phyloP scores from a whole-genome alignment of 768 basidiomycete species.

The Phylloporus scabripes region DNA sequence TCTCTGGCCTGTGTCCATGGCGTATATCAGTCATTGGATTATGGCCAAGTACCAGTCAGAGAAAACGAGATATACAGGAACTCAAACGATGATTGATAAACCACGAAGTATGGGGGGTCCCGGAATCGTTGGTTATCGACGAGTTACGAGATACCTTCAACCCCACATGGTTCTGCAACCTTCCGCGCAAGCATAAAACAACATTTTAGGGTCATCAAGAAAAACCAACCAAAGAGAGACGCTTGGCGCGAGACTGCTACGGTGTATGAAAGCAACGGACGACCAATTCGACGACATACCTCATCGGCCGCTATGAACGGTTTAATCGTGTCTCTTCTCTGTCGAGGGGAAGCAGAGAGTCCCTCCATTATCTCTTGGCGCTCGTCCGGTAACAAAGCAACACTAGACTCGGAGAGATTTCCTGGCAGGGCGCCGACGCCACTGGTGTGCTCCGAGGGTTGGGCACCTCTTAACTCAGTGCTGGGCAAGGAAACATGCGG shows the following conservation, averaged over 20 bases:
- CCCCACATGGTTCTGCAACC: no score
- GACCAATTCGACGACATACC: slow-evolving; percentile 7
- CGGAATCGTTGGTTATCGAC: no score
- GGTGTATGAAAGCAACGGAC: no score
- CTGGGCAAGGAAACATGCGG: slow-evolving; percentile 32
- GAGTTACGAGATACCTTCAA: no score
- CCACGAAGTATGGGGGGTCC: no score
- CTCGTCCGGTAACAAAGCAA: slow-evolving; percentile 48
- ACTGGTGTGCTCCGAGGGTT: slow-evolving; percentile 27
- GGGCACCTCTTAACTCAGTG: slow-evolving; percentile 28
- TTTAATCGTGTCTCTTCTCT: slow-evolving; percentile 18
- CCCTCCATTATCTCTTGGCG: slow-evolving; percentile 18
- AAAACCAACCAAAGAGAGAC: no score
- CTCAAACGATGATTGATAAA: not conserved
- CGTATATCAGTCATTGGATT: slow-evolving; percentile 6
- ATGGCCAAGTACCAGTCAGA: not conserved
- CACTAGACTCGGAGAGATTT: slow-evolving; percentile 37
- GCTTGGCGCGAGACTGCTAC: no score
- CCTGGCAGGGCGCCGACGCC: slow-evolving; percentile 52
- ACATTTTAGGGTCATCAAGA: no score
- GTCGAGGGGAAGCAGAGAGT: not conserved
- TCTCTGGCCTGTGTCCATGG: slow-evolving; percentile 2
- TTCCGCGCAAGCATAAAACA: no score
- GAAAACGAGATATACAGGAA: not conserved
- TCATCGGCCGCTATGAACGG: not conserved